Conservation (phyloP, 805 yeast species). For the Pichia phayaonensis region DNA sequence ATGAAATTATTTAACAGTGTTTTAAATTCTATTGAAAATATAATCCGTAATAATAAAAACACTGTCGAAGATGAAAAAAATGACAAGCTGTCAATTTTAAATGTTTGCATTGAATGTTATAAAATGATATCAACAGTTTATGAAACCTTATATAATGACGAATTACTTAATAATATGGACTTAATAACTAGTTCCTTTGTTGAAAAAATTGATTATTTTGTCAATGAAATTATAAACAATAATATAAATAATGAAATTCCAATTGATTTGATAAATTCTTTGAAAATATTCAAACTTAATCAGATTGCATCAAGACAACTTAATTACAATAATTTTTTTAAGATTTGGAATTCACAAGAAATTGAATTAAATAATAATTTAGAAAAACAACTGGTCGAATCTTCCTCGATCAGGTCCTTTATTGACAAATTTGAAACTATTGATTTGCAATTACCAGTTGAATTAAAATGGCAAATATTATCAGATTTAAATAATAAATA, state of each 20-base stretch:
- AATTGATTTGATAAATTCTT: constrained; percentile 23
- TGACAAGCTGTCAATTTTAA: constrained; percentile 10
- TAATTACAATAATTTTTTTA: constrained; percentile 22
- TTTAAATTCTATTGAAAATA: not conserved
- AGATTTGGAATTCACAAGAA: constrained; percentile 30
- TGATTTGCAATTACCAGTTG: constrained; percentile 10
- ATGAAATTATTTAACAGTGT: constrained; percentile 12
- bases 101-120: constrained; percentile 24
- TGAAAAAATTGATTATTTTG: constrained; percentile 13
- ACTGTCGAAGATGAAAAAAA: not conserved
- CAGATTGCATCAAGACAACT: constrained; percentile 24
- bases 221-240: not conserved
- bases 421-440: constrained; percentile 27
- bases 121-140: constrained; percentile 19
- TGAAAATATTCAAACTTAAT: constrained; percentile 26
- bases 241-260: not conserved
- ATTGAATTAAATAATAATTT: constrained; percentile 21
- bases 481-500: constrained; percentile 31
- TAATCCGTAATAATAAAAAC: not conserved
- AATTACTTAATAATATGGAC: constrained; percentile 3
- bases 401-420: constrained; percentile 37
- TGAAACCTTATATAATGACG: constrained; percentile 17
- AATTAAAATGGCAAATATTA: constrained; percentile 33
- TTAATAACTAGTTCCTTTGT: constrained; percentile 7
- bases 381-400: constrained; percentile 35